These are phyloP conservation scores for Fusarium brachygibbosum DNA, from an alignment of 2,329 filamentous ascomycete genomes.

Conservation along the genomic window DNA sequence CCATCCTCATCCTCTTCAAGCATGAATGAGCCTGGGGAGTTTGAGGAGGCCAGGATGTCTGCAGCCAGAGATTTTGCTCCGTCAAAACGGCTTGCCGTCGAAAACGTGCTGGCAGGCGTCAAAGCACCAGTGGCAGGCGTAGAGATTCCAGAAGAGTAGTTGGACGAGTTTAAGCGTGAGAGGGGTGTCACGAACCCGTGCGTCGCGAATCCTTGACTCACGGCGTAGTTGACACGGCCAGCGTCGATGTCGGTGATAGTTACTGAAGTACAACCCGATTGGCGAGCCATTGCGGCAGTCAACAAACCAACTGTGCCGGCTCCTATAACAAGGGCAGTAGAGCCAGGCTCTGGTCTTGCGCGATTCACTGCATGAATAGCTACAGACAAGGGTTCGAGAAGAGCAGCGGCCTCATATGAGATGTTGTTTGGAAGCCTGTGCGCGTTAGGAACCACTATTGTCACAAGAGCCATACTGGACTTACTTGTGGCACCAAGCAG, in stretches of 20 bases:
- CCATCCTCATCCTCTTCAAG: slow-evolving; percentile 73
- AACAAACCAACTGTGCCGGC: slow-evolving; percentile 74
- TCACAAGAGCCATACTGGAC: slow-evolving; percentile 34
- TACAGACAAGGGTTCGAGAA: slow-evolving; percentile 73
- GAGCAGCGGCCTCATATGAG: slow-evolving; percentile 70
- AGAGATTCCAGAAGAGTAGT: slow-evolving; percentile 63
- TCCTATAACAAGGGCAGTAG: slow-evolving; percentile 73
- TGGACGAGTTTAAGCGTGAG: slow-evolving; percentile 59
- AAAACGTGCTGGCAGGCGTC: slow-evolving; percentile 62
- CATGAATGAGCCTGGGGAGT: slow-evolving; percentile 45
- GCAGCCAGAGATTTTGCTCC: slow-evolving; percentile 63
- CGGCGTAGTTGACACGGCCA: slow-evolving; percentile 70
- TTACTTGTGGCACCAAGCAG: slow-evolving; percentile 73
- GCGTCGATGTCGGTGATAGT: slow-evolving; percentile 72
- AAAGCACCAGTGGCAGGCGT: slow-evolving; percentile 58
- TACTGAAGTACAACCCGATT: slow-evolving; percentile 70
- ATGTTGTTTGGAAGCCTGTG: slow-evolving; percentile 70
- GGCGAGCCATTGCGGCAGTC: slow-evolving; percentile 72
- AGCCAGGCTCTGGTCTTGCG: slow-evolving; percentile 64
- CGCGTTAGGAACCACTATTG: slow-evolving; percentile 15
- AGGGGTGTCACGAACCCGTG: slow-evolving; percentile 68
- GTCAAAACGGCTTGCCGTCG: slow-evolving; percentile 64
- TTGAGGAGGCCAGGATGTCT: slow-evolving; percentile 62
- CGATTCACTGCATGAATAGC: slow-evolving; percentile 73
- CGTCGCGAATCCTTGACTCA: slow-evolving; percentile 70